Evolutionary conservation across 495 filamentous ascomycete species (phyloP).

Genomic region (Chlorociboria aeruginascens): DNA sequence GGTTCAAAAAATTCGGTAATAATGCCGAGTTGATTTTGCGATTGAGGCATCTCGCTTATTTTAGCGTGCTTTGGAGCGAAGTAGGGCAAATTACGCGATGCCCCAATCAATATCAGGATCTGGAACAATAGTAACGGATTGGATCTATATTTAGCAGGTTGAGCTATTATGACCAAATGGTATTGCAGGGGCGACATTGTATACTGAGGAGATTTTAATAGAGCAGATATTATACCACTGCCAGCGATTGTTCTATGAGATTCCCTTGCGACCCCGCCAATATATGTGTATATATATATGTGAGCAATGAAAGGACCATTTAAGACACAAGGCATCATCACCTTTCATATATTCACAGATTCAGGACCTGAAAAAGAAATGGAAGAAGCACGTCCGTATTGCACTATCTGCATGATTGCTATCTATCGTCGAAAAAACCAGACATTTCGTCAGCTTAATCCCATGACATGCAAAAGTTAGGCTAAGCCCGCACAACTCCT

Average conservation of each 20-base stretch:
- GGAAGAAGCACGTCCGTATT: slow-evolving; percentile 21
- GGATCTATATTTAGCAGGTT: background rate
- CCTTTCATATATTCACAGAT: no score
- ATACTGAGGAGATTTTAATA: no score
- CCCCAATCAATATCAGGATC: slow-evolving; percentile 2
- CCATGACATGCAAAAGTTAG: slow-evolving; percentile 15
- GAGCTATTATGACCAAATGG: no score
- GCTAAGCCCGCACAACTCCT: slow-evolving; percentile 18
- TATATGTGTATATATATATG: no score
- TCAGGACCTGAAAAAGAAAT: background rate
- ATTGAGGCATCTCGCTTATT: slow-evolving; percentile 19
- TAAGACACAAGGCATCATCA: no score
- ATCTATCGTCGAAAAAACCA: slow-evolving; percentile 11
- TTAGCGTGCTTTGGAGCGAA: slow-evolving; percentile 9
- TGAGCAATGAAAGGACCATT: no score
- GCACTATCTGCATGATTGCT: slow-evolving; percentile 15
- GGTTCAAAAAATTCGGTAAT: background rate
- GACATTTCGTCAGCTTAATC: slow-evolving; percentile 9
- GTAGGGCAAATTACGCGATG: slow-evolving; percentile 7
- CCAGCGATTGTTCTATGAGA: no score
- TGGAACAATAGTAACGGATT: background rate
- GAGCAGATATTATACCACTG: no score
- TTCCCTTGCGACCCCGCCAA: no score
- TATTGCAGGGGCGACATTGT: background rate
- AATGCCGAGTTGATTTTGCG: slow-evolving; percentile 9